Evolutionary conservation across 2,329 filamentous ascomycete genomes (phyloP).

Genomic region (Epichloe scottii): DNA sequence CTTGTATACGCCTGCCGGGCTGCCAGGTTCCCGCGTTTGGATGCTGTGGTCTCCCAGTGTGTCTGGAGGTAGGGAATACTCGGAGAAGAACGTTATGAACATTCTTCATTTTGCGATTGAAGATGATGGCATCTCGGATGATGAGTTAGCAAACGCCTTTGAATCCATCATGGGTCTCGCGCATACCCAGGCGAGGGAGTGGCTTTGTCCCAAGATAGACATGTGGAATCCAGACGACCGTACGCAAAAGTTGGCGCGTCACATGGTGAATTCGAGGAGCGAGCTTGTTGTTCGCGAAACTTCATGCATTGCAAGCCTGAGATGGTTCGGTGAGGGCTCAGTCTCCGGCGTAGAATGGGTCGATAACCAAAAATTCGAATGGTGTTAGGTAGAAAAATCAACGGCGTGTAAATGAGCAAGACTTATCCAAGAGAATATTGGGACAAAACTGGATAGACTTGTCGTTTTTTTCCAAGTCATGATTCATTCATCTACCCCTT

Average conservation of each 20-base stretch:
- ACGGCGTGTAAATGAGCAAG: neutral
- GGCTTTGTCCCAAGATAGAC: slow-evolving; percentile 58
- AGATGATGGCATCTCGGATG: slow-evolving; percentile 26
- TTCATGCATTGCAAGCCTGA: slow-evolving; percentile 58
- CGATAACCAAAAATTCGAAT: slow-evolving; percentile 65
- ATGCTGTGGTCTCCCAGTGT: slow-evolving; percentile 60
- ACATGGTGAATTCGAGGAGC: slow-evolving; percentile 33
- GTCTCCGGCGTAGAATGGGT: slow-evolving; percentile 54
- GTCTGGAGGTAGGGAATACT: slow-evolving; percentile 39
- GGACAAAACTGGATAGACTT: neutral
- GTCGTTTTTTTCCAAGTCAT: neutral
- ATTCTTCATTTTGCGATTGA: slow-evolving; percentile 59
- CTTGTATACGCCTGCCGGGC: slow-evolving; percentile 38
- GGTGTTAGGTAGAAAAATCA: slow-evolving; percentile 45
- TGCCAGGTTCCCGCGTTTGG: slow-evolving; percentile 50
- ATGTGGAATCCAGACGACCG: slow-evolving; percentile 69
- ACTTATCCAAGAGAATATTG: neutral
- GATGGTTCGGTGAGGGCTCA: slow-evolving; percentile 51
- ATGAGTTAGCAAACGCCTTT: slow-evolving; percentile 39
- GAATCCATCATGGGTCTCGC: slow-evolving; percentile 54
- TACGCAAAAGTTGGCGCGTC: slow-evolving; percentile 33
- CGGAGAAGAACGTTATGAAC: slow-evolving; percentile 54
- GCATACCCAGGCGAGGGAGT: slow-evolving; percentile 56
- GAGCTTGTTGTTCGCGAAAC: slow-evolving; percentile 42
- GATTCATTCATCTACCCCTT: neutral